Percentiles rank a stretch among this genome's conserved stretches.
phyloP scores from a whole-genome alignment of 2,329 filamentous ascomycete species.

The Tolypocladium sp. region DNA sequence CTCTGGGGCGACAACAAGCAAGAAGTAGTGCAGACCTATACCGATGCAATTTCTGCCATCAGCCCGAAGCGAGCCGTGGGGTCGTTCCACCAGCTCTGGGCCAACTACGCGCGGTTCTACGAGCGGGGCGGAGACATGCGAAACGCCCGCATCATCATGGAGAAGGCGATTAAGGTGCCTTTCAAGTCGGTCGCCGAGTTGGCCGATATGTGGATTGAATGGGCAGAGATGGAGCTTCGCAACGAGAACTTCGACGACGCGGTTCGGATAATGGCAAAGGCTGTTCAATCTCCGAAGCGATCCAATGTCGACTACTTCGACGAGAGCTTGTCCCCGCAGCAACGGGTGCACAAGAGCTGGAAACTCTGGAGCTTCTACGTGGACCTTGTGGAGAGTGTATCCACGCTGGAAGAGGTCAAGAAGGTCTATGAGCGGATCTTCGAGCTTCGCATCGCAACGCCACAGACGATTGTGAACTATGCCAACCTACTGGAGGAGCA shows the following conservation, averaged over 20 bases:
- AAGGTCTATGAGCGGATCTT: slow-evolving; percentile 97
- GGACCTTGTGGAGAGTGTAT: slow-evolving; percentile 91
- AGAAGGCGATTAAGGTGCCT: slow-evolving; percentile 94
- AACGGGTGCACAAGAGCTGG: slow-evolving; percentile 98
- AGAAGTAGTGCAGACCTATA: slow-evolving; percentile 91
- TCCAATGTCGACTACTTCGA: slow-evolving; percentile 99
- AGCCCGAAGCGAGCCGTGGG: slow-evolving; percentile 91
- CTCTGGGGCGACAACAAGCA: slow-evolving; percentile 90
- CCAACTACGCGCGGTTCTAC: slow-evolving; percentile 96
- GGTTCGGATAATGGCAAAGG: slow-evolving; percentile 92
- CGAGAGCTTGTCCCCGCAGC: slow-evolving; percentile 85
- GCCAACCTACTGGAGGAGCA: slow-evolving; percentile 91
- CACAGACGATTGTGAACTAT: slow-evolving; percentile 97
- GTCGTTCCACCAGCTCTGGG: slow-evolving; percentile 89
- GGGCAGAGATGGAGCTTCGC: slow-evolving; percentile 95
- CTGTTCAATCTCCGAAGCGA: slow-evolving; percentile 89
- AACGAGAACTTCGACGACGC: slow-evolving; percentile 95
- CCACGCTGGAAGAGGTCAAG: slow-evolving; percentile 81
- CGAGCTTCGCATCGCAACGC: slow-evolving; percentile 93
- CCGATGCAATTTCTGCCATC: slow-evolving; percentile 85
- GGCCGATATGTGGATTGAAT: slow-evolving; percentile 97
- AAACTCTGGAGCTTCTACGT: slow-evolving; percentile 99
- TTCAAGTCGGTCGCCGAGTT: slow-evolving; percentile 97
- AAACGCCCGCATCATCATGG: slow-evolving; percentile 86
- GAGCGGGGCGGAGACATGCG: slow-evolving; percentile 76